A percentile compares a stretch with the other conserved stretches of the same genome.
Evolutionary conservation across 345 rosid species (phyloP).

Genomic region (Hypericum perforatum): DNA sequence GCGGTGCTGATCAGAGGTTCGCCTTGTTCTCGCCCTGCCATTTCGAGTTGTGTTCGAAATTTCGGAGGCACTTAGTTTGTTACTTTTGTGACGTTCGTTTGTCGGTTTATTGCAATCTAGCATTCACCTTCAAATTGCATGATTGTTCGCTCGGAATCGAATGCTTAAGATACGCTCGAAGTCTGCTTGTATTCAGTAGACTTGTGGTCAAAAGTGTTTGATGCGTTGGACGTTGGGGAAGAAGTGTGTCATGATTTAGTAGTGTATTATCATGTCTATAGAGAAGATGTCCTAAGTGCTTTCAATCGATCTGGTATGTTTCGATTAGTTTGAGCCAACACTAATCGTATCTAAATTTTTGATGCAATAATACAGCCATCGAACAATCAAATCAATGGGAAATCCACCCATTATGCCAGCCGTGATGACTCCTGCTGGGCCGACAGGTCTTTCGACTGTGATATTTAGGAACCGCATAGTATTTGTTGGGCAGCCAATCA

Average conservation of each 20-base stretch:
- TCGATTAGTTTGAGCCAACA: not conserved
- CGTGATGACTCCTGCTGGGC: constrained; percentile 82
- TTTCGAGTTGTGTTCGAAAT: not conserved
- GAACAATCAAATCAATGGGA: constrained; percentile 44
- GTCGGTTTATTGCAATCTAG: constrained; percentile 2
- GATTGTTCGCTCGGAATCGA: constrained; percentile 1
- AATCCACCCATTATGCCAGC: constrained; percentile 90
- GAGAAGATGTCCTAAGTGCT: too few species aligned
- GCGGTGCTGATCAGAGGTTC: constrained; percentile 37
- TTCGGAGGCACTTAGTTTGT: not conserved
- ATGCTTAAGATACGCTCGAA: not conserved
- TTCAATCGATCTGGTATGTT: not conserved
- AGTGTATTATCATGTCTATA: too few species aligned
- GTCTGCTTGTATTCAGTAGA: not conserved
- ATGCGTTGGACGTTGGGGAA: too few species aligned
- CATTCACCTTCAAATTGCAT: not conserved
- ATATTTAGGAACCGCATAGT: constrained; percentile 75
- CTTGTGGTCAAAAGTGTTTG: not conserved
- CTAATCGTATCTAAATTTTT: constrained; percentile 4
- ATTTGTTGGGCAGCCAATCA: constrained; percentile 77
- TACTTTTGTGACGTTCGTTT: not conserved
- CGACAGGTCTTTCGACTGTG: constrained; percentile 79
- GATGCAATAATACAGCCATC: constrained; percentile 24
- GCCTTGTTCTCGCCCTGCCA: constrained; percentile 9
- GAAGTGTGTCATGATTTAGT: too few species aligned